These are phyloP conservation scores for Capillidium rhysosporum DNA, from an alignment of 371 early-diverging fungal genomes.

Conservation along the genomic window DNA sequence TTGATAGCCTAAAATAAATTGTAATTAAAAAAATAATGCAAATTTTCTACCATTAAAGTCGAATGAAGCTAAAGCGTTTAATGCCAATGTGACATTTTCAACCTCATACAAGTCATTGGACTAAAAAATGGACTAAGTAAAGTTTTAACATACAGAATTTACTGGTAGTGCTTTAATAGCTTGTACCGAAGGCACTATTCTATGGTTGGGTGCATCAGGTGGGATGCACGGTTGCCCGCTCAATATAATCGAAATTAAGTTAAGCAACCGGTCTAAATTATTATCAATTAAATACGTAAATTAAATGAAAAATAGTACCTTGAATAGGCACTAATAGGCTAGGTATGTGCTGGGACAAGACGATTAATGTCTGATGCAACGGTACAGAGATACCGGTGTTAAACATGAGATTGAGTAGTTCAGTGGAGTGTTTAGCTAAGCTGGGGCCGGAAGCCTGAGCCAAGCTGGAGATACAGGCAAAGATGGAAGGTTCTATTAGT, in stretches of 20 bases:
- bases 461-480: conserved; percentile 71
- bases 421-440: conserved; percentile 67
- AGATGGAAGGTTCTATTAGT: conserved; percentile 40
- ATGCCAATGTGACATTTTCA: conserved; percentile 63
- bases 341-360: conserved; percentile 61
- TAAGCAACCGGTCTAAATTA: conserved; percentile 52
- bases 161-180: neutral
- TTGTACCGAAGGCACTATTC: conserved; percentile 6
- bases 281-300: too few species aligned
- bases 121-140: neutral
- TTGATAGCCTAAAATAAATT: conserved; percentile 29
- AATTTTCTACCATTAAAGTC: conserved; percentile 39
- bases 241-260: conserved; percentile 71
- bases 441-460: conserved; percentile 80
- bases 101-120: conserved; percentile 8
- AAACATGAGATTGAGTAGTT: conserved; percentile 82
- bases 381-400: conserved; percentile 64
- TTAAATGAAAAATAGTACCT: conserved; percentile 41
- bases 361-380: conserved; percentile 57
- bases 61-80: conserved; percentile 71
- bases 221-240: conserved; percentile 71
- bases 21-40: neutral
- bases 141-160: neutral
- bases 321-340: conserved; percentile 68
- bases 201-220: conserved; percentile 39